These are phyloP conservation scores for Fusarium globosum DNA, from an alignment of 2,329 filamentous ascomycete species.

Conservation along the genomic window DNA sequence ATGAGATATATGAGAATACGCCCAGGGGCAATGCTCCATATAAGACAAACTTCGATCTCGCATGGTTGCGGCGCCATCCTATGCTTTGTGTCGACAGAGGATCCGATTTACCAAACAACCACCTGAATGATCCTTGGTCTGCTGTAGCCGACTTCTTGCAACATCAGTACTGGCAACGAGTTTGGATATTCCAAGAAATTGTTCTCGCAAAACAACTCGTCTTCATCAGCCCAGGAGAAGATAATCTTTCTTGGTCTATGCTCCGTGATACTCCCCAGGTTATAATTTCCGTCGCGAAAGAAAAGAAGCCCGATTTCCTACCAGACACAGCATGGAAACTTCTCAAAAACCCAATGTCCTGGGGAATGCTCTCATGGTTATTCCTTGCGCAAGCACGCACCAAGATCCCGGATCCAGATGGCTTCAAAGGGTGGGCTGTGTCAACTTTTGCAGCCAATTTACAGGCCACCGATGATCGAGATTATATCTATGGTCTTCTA, in stretches of 20 bases:
- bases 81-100: background rate
- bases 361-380: background rate
- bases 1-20: background rate
- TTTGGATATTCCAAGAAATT: slow-evolving; percentile 13
- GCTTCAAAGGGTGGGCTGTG: slow-evolving; percentile 13
- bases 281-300: background rate
- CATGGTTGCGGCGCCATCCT: background rate
- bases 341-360: background rate
- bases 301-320: background rate
- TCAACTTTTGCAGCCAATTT: slow-evolving; percentile 11
- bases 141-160: background rate
- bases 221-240: background rate
- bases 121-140: background rate
- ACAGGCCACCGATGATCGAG: slow-evolving; percentile 4
- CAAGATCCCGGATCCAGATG: slow-evolving; percentile 13
- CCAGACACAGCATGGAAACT: background rate
- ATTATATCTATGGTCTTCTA: slow-evolving; percentile 17
- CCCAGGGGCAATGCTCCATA: background rate
- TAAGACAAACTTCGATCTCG: background rate
- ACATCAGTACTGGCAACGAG: slow-evolving; percentile 8
- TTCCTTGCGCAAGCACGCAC: slow-evolving; percentile 1
- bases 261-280: background rate
- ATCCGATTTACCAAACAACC: background rate
- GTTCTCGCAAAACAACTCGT: background rate
- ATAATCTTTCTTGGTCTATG: background rate